Base-by-base conservation (phyloP, 495 filamentous ascomycete genomes). In the Penicillium flavigenum region DNA sequence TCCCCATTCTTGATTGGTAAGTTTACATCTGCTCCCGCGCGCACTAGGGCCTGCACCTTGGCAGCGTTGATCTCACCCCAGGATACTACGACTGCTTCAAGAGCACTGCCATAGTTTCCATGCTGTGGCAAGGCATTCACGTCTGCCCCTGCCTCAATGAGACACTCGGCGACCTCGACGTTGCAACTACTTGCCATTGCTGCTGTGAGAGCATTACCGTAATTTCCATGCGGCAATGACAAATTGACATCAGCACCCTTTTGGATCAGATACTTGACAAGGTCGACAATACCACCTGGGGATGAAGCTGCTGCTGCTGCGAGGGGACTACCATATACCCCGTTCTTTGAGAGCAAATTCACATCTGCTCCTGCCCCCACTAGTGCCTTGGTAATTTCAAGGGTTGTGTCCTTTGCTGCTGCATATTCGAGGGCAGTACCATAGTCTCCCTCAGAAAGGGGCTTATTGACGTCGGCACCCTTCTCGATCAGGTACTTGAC, bases 231-330 rank as follows among this genome's bases (percentile, higher is more conserved):
- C 4, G 31, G 31, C 31, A 63, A 39, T 8, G 34, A 22, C 51
- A 59, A 51, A 58, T 71, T 71, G 16, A 71, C 54, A 58, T 73
- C 56, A 10, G 69, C 67, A 14, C 71, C 71, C 48, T 52, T 54
- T 36, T 69, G 54, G 1, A 72, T 26, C n/a, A 74, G 47, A n/a
- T 54, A 63, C 38, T 62, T 32, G 29, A 48, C 26, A 4, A 66
- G 45, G 12, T 63, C 36, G 8, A 57, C 34, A 34, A 49, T 52
- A 31, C 26, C 46, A 26, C 46, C 46, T 11, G 16, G 4, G 19
- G 2, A 46, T 16, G 12, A 48, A 7, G 47, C 55, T 11, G 45
- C 38, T 22, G 51, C 36, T 19, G 56, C 56, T 48, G 61, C 59
- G 31, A 69, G 54, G 24, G 64, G 51, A 52, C 41, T 61, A 6